Base-by-base conservation (phyloP, 2,329 filamentous ascomycete species). In the Xylaria sp. region DNA sequence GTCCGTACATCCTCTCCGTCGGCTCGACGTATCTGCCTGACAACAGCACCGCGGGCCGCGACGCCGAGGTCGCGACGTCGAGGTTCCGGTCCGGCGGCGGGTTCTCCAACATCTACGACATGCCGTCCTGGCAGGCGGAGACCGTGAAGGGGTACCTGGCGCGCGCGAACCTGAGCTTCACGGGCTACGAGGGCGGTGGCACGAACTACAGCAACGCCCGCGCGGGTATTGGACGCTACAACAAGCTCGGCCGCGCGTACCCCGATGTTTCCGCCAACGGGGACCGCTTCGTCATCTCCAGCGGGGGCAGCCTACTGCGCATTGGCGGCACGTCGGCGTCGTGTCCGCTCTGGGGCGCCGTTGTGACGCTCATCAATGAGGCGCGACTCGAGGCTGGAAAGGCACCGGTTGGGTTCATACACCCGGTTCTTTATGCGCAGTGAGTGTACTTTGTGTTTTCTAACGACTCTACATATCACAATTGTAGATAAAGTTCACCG, bases 261-360 rank as follows among this genome's bases (percentile, higher is more conserved):
- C 85, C 85, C 0, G 84, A 86, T 65, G 81, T 86, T 9, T 77
- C 83, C 0, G 84, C 84, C 0, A 79, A 79, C 45, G 84, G 80
- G 14, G 81, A 79, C 62, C 72, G 75, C 60, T 79, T 78, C 53
- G 74, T 78, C 14, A 72, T 79, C 4, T 75, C 78, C 58, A 77
- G 78, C 58, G 72, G 77, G n/a, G 79, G 79, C 4, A 64, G 72
- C n/a, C 73, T 79, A 60, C 67, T 74, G 24, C 75, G 80, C 2
- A 79, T 85, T 27, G 84, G 82, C 30, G 86, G 86, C 12, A 88
- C 86, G 4, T 85, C 82, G 58, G 83, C 85, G 7, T 81, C 82
- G 2, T 75, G 83, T 36, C 86, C 86, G 0, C 82, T 85, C 1
- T 83, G 84, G 70, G 84, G 81, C 0, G 76, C 82, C 0, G n/a